Evolutionary conservation across 1,139 yeast species (phyloP).

Genomic region (Suhomyces choctaworum): DNA sequence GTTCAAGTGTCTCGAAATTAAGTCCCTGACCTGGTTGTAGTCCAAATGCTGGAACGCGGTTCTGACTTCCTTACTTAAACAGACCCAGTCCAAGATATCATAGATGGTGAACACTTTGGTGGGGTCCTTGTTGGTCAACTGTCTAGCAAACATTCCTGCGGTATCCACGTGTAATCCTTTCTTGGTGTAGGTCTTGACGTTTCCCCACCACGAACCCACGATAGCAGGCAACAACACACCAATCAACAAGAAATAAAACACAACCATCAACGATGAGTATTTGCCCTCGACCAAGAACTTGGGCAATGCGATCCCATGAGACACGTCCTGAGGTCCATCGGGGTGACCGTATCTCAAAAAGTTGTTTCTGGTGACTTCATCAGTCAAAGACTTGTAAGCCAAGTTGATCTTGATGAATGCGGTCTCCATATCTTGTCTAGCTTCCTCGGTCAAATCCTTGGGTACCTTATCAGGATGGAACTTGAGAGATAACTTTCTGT

Average conservation of each 20-base stretch:
- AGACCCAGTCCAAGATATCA: slow-evolving; percentile 61
- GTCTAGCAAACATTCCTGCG: slow-evolving; percentile 69
- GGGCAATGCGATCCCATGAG: slow-evolving; percentile 97
- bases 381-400: slow-evolving; percentile 95
- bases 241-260: slow-evolving; percentile 66
- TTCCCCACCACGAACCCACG: slow-evolving; percentile 90
- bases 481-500: slow-evolving; percentile 81
- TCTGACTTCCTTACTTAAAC: slow-evolving; percentile 63
- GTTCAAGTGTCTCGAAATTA: slow-evolving; percentile 58
- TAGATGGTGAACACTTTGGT: slow-evolving; percentile 64
- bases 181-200: slow-evolving; percentile 77
- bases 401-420: slow-evolving; percentile 79
- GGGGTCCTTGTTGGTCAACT: slow-evolving; percentile 72
- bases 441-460: slow-evolving; percentile 60
- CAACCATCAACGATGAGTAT: slow-evolving; percentile 65
- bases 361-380: slow-evolving; percentile 80
- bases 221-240: slow-evolving; percentile 77
- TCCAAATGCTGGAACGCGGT: slow-evolving; percentile 41
- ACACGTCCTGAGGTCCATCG: slow-evolving; percentile 92
- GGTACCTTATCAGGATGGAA: slow-evolving; percentile 94
- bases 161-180: slow-evolving; percentile 82
- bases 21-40: slow-evolving; percentile 46
- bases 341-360: slow-evolving; percentile 92
- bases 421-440: slow-evolving; percentile 62
- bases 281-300: slow-evolving; percentile 85